Percentiles rank a stretch among this genome's conserved stretches.
Conservation (phyloP, 176 grass and related monocot species). For the Phyllostachys edulis region DNA sequence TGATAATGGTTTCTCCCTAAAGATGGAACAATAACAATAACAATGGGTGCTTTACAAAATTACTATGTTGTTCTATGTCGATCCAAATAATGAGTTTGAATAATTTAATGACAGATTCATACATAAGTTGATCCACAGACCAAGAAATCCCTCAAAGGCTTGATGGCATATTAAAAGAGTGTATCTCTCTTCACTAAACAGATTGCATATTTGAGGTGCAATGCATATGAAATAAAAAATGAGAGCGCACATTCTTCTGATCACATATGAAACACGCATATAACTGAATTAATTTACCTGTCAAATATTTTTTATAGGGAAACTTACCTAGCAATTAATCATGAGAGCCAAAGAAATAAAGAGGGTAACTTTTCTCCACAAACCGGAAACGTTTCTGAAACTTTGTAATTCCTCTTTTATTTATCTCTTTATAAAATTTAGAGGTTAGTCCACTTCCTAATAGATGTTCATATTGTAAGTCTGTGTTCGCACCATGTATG, state of each 20-base stretch:
- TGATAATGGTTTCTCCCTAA: too few relatives aligned
- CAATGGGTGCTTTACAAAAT: too few relatives aligned
- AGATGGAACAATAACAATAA: too few relatives aligned
- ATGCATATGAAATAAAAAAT: neutral
- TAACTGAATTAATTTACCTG: neutral
- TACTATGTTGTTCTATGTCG: too few relatives aligned
- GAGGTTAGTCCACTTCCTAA: too few relatives aligned
- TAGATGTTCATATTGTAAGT: too few relatives aligned
- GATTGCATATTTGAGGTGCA: neutral
- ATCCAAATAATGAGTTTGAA: neutral
- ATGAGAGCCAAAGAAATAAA: neutral
- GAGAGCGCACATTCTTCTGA: neutral
- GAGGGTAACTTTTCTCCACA: too few relatives aligned
- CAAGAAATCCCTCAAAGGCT: neutral
- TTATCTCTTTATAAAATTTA: too few relatives aligned
- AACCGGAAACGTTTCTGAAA: too few relatives aligned
- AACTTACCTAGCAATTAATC: neutral
- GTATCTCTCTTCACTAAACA: neutral
- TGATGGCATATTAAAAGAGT: neutral
- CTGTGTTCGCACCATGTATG: too few relatives aligned
- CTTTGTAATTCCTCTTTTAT: too few relatives aligned
- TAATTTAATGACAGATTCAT: neutral
- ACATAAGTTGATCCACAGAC: neutral
- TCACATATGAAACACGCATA: neutral
- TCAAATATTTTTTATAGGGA: neutral